Base-by-base conservation (phyloP, 768 basidiomycete species). In the Astraeus odoratus region DNA sequence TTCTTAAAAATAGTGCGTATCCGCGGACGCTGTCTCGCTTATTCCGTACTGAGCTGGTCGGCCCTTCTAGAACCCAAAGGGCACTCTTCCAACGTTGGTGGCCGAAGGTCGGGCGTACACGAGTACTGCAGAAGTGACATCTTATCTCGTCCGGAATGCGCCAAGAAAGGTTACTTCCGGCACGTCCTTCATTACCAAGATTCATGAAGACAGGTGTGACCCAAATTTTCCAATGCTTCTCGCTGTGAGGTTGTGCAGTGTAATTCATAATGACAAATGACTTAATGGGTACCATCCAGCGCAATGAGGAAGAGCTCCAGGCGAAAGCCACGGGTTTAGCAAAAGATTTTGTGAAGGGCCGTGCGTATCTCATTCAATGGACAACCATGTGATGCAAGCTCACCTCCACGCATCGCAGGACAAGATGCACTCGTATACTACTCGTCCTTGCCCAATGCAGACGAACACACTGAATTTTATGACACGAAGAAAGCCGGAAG, bases 381-480 rank as follows among this genome's bases (percentile, higher is more conserved):
- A 42, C n/a, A 8, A 15, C 7, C n/a, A 4, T 41, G 4, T n/a
- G 18, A 6, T 13, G 15, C 29, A 39, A 48, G 22, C 36, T 26
- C 5, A 36, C 37, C 37, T 42, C 24, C n/a, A 43, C 37, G 3
- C 12, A 19, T 50, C 42, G 45, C 42, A 74, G 73, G 75, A 33
- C 75, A 77, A 54, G 63, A 56, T 2, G 64, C 67, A 9, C 58
- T 80, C 16, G 59, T 63, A 39, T 64, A 65, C 44, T 57, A 67
- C 51, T 57, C 68, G 13, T 49, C 54, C 33, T 60, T 57, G 4
- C 57, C 66, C 12, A 63, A 66, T 23, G 67, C 60, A 10, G 60
- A 60, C 19, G 51, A 57, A n/a, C 61, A 67, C 67, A 66, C 67
- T 51, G 55, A 58, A 3, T 73, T 76, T 59, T 75, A 76, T 50